Base-by-base conservation (phyloP, 2,329 filamentous ascomycete species). In the Colletotrichum magnum region DNA sequence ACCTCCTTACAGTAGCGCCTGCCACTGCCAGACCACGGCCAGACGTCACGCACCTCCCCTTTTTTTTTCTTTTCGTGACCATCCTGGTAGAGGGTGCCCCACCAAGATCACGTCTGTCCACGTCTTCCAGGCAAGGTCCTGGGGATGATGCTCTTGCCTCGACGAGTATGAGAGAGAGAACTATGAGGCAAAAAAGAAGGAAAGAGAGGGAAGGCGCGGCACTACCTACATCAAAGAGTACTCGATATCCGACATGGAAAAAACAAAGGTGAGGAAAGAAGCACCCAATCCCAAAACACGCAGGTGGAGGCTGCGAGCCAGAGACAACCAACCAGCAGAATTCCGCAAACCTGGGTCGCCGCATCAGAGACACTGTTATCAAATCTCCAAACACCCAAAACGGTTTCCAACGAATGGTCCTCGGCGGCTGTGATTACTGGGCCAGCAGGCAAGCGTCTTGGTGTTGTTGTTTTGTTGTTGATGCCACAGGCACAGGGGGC, bases 201-300 rank as follows among this genome's bases (percentile, higher is more conserved):
- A n/a, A 15, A 43, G 41, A 43, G 41, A 43, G 41, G 41, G 15
- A 43, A 43, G 41, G 41, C 41, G 41, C 41, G 41, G 16, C 41
- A 32, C 28, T 32, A 24, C 21, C 28, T 32, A 24, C 21, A 24
- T 24, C 21, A 9, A n/a, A n/a, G 7, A 16, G 5, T n/a, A 48
- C 16, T 18, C 45, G 45, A 21, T 18, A 48, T 48, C 45, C 15
- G 5, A 10, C 9, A 10, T 18, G 45, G 32, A 6, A 59, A 32
- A 59, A 59, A 50, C 57, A 50, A 48, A 21, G 6, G 45, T 15
- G 43, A 50, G 43, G 41, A 43, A 43, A 43, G 41, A 43, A 43
- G 41, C 41, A 43, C 32, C 2, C 32, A 10, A 36, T 18, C 24
- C 21, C 18, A 50, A 50, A 24, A 50, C n/a, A 50, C 45, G 45